phyloP scores from a whole-genome alignment of 768 basidiomycete genomes.

The Boletus tomentosulus region DNA sequence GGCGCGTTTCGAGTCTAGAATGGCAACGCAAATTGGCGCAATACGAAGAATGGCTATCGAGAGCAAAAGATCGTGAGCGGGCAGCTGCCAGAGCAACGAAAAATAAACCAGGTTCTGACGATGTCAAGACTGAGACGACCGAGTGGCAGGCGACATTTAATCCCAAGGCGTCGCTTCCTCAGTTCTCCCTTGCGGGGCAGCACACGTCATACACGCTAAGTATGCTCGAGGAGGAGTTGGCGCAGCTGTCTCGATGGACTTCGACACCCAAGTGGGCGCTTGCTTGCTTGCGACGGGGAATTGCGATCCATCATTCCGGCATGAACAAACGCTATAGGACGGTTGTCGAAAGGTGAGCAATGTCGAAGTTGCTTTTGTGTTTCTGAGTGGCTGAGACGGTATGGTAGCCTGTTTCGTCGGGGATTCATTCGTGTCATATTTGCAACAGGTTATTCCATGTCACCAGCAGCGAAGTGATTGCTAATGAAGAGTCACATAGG shows the following conservation, averaged over 20 bases:
- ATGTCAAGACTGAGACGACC: slow-evolving; percentile 13
- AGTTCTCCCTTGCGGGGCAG: slow-evolving; percentile 56
- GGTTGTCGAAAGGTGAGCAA: slow-evolving; percentile 50
- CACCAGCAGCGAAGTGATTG: background rate
- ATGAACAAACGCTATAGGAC: slow-evolving; percentile 61
- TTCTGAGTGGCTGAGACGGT: background rate
- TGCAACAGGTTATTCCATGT: slow-evolving; percentile 46
- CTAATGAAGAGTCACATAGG: slow-evolving; percentile 31
- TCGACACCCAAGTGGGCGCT: slow-evolving; percentile 42
- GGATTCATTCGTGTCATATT: slow-evolving; percentile 64
- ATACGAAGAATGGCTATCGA: slow-evolving; percentile 48
- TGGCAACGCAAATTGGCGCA: slow-evolving; percentile 50
- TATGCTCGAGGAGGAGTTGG: slow-evolving; percentile 49
- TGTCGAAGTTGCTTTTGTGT: background rate
- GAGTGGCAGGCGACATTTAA: slow-evolving; percentile 55
- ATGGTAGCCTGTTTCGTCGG: slow-evolving; percentile 44
- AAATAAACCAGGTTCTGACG: slow-evolving; percentile 33
- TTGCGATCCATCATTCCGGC: slow-evolving; percentile 67
- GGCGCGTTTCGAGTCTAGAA: slow-evolving; percentile 42
- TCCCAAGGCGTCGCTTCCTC: slow-evolving; percentile 50
- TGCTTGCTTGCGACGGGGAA: slow-evolving; percentile 50
- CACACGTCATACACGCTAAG: slow-evolving; percentile 41
- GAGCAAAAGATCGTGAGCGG: slow-evolving; percentile 47
- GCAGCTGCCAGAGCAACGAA: slow-evolving; percentile 39
- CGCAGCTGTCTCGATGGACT: slow-evolving; percentile 32